Percentiles rank a stretch among this genome's conserved stretches.
These are phyloP conservation scores for Kluyveromyces sp. DNA, from an alignment of 1,139 yeast genomes.

Conservation along the genomic window DNA sequence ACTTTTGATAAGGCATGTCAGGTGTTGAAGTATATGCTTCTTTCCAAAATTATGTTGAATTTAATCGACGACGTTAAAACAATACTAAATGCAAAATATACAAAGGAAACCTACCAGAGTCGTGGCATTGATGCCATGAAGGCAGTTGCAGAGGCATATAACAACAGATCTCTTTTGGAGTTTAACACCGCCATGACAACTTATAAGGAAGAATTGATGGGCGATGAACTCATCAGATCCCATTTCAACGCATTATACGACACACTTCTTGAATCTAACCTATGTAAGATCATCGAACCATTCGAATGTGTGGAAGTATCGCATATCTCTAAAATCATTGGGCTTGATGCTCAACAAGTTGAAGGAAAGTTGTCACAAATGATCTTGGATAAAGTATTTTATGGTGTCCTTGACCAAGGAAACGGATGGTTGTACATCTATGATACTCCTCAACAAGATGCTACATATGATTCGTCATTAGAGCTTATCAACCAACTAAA, in stretches of 20 bases:
- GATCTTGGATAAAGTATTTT: constrained; percentile 90
- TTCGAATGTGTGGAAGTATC: constrained; percentile 89
- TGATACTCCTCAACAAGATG: constrained; percentile 83
- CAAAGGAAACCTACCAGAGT: constrained; percentile 64
- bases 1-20: constrained; percentile 57
- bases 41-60: constrained; percentile 90
- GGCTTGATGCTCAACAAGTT: constrained; percentile 79
- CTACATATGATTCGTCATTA: constrained; percentile 80
- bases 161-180: constrained; percentile 83
- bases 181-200: constrained; percentile 72
- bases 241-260: constrained; percentile 93
- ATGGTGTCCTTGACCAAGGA: constrained; percentile 96
- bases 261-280: constrained; percentile 83
- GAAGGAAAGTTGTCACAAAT: constrained; percentile 94
- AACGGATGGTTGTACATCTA: constrained; percentile 94
- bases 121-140: constrained; percentile 83
- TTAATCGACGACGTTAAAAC: constrained; percentile 77
- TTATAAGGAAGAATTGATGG: constrained; percentile 68
- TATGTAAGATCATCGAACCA: constrained; percentile 91
- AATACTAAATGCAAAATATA: constrained; percentile 71
- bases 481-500: constrained; percentile 84
- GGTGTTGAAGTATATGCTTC: constrained; percentile 83
- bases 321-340: constrained; percentile 81
- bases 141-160: constrained; percentile 83
- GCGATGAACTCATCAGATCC: constrained; percentile 82